Percentiles rank a stretch among this genome's conserved stretches.
These are phyloP conservation scores for Chaetomium sp. DNA, from an alignment of 2,329 filamentous ascomycete species.

Conservation along the genomic window DNA sequence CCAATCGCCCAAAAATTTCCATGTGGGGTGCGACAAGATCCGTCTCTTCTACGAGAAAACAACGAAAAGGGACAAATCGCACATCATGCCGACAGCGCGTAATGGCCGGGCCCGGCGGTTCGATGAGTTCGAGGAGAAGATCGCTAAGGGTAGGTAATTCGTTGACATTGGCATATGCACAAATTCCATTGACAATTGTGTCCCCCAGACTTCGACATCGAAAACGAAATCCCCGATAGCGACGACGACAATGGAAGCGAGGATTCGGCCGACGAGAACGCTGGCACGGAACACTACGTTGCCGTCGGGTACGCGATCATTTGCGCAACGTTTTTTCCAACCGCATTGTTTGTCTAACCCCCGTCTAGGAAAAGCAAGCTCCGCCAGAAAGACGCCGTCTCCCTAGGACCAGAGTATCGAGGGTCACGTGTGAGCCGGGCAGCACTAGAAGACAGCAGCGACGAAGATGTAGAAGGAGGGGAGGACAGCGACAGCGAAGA, in stretches of 20 bases:
- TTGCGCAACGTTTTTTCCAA: neutral
- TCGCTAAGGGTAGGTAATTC: conserved; percentile 51
- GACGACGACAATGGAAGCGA: conserved; percentile 43
- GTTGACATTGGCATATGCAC: neutral
- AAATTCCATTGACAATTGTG: neutral
- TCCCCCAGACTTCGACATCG: conserved; percentile 68
- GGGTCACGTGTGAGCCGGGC: conserved; percentile 69
- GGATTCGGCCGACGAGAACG: conserved; percentile 27
- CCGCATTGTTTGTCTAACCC: conserved; percentile 1
- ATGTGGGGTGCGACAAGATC: conserved; percentile 18
- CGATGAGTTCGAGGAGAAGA: conserved; percentile 55
- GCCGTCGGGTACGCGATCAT: conserved; percentile 54
- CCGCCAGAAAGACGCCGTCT: conserved; percentile 61
- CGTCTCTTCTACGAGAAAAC: neutral
- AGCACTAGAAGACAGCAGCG: conserved; percentile 52
- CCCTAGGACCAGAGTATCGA: conserved; percentile 72
- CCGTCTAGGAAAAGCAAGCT: conserved; percentile 67
- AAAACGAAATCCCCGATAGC: conserved; percentile 56
- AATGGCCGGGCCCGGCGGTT: conserved; percentile 51
- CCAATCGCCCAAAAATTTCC: conserved; percentile 24
- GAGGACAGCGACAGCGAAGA: conserved; percentile 38
- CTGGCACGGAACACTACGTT: conserved; percentile 76
- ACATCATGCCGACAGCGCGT: conserved; percentile 22
- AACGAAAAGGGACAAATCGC: neutral
- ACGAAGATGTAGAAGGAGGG: conserved; percentile 37